phyloP scores from a whole-genome alignment of 345 rosid genomes.

The Capsella bursapastoris region DNA sequence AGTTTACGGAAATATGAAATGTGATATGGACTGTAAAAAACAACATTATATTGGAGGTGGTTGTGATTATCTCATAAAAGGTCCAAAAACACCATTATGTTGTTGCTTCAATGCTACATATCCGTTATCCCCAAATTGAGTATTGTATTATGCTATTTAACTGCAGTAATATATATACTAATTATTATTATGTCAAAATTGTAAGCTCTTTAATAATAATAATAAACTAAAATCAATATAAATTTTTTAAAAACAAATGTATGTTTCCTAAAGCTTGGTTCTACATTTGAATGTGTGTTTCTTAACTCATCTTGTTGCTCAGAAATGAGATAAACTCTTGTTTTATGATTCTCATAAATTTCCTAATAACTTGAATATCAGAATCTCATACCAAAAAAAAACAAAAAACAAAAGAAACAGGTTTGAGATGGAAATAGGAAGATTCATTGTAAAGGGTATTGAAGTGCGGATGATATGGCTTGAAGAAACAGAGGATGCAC shows the following conservation, averaged over 20 bases:
- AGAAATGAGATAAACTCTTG: no score
- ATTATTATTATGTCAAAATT: no score
- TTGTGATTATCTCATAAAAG: neutral
- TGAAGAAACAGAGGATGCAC: conserved; percentile 75
- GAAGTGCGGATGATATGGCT: conserved; percentile 66
- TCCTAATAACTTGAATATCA: neutral
- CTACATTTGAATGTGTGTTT: no score
- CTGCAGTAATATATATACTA: no score
- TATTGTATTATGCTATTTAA: neutral
- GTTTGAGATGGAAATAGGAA: neutral
- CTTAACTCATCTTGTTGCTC: no score
- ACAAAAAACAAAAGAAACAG: neutral
- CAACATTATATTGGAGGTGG: neutral
- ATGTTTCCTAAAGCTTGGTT: no score
- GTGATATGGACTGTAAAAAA: neutral
- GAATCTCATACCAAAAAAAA: neutral
- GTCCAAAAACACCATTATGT: neutral
- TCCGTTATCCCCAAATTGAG: no score
- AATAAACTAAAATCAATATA: no score
- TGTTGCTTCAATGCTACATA: neutral
- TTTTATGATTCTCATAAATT: neutral
- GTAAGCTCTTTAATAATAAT: no score
- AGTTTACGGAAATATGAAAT: neutral
- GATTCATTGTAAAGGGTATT: conserved; percentile 25
- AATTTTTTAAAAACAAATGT: no score